Percentiles rank a stretch among this genome's conserved stretches.
These are phyloP conservation scores for Aspergillaceae sp. DNA, from an alignment of 2,329 filamentous ascomycete species.

Conservation along the genomic window DNA sequence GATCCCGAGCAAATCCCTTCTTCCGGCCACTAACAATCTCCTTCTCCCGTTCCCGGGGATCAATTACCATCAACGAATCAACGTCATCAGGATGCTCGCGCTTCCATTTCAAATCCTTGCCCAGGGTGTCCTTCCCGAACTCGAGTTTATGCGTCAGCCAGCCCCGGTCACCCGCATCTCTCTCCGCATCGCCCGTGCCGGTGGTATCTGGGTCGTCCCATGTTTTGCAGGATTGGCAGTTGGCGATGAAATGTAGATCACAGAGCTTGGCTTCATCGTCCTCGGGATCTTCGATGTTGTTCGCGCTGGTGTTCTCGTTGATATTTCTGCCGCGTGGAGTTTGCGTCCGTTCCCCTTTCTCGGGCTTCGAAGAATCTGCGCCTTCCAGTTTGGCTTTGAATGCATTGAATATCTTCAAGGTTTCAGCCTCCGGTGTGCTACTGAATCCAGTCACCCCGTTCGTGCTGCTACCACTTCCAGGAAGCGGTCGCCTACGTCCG, in stretches of 20 bases:
- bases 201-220: conserved; percentile 55
- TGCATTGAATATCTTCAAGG: conserved; percentile 63
- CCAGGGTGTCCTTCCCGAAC: conserved; percentile 81
- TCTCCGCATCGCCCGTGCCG: conserved; percentile 44
- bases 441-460: conserved; percentile 47
- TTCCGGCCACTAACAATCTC: conserved; percentile 57
- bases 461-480: conserved; percentile 36
- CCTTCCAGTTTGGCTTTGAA: conserved; percentile 70
- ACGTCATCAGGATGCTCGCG: conserved; percentile 78
- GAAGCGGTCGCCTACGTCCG: conserved; percentile 37
- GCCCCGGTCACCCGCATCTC: conserved; percentile 45
- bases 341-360: too few relatives aligned
- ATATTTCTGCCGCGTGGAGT: conserved; percentile 6
- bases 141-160: conserved; percentile 84
- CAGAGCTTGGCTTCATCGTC: conserved; percentile 68
- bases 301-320: conserved; percentile 15
- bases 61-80: conserved; percentile 70
- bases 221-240: conserved; percentile 82
- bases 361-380: conserved; percentile 10
- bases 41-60: conserved; percentile 74
- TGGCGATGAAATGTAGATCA: conserved; percentile 90
- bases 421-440: conserved; percentile 50
- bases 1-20: conserved; percentile 28
- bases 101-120: conserved; percentile 84
- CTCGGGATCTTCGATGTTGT: conserved; percentile 7